phyloP scores from a whole-genome alignment of 1,139 yeast species.

The Yamadazyma songkhlaensis region DNA sequence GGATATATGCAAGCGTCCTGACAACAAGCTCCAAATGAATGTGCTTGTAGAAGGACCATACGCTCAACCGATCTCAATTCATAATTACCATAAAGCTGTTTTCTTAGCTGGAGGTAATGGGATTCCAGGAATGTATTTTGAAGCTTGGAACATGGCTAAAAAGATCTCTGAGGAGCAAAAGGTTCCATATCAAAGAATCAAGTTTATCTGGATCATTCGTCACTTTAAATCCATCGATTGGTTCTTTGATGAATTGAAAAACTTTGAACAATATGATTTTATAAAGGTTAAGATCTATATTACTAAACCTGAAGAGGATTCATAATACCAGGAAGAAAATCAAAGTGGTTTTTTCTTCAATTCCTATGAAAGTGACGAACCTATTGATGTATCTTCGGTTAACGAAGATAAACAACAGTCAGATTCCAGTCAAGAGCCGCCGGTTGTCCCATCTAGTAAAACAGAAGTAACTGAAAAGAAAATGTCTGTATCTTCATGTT shows the following conservation, averaged over 20 bases:
- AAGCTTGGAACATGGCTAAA: conserved; percentile 16
- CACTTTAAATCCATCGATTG: conserved; percentile 38
- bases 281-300: conserved; percentile 20
- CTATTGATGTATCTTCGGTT: too few species aligned
- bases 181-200: conserved; percentile 13
- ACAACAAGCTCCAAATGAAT: conserved; percentile 20
- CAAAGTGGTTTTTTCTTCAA: neutral
- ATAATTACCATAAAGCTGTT: conserved; percentile 27
- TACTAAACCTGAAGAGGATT: conserved; percentile 17
- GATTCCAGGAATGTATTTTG: conserved; percentile 38
- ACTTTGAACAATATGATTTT: conserved; percentile 20
- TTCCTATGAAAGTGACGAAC: neutral
- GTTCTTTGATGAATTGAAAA: conserved; percentile 45
- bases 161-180: conserved; percentile 5
- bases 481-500: neutral
- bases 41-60: conserved; percentile 38
- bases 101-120: conserved; percentile 41
- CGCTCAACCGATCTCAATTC: conserved; percentile 27
- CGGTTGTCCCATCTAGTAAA: too few species aligned
- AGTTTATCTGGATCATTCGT: conserved; percentile 45
- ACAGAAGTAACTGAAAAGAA: neutral
- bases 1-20: conserved; percentile 24
- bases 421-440: too few species aligned
- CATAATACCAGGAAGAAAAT: neutral
- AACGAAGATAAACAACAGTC: too few species aligned